phyloP scores from a whole-genome alignment of 345 rosid genomes.

The Ricinus communis region DNA sequence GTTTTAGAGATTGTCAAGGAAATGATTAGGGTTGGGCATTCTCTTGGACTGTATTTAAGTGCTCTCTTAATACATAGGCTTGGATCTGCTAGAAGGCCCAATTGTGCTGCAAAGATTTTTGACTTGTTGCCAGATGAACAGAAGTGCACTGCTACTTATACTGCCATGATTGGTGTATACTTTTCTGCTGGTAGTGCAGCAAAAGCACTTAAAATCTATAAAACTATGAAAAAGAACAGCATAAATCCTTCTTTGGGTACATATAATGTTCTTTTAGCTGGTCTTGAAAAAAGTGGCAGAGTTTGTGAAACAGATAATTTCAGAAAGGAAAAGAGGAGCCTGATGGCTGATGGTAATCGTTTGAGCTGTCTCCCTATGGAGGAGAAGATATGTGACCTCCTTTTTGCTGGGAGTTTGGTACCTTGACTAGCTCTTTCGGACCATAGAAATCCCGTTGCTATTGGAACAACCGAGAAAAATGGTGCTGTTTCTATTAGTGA shows the following conservation, averaged over 20 bases:
- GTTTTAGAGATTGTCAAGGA: slow-evolving; percentile 48
- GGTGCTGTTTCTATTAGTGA: too few species aligned
- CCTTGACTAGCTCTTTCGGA: too few species aligned
- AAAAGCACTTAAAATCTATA: slow-evolving; percentile 60
- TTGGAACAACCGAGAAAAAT: too few species aligned
- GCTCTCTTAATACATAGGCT: slow-evolving; percentile 62
- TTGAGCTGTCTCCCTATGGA: slow-evolving; percentile 33
- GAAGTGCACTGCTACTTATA: slow-evolving; percentile 62
- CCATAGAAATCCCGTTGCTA: too few species aligned
- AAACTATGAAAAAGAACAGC: slow-evolving; percentile 54
- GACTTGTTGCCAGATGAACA: slow-evolving; percentile 56
- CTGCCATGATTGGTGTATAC: slow-evolving; percentile 65
- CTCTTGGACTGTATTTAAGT: slow-evolving; percentile 55
- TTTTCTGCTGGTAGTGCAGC: slow-evolving; percentile 72
- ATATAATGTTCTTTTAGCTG: slow-evolving; percentile 59
- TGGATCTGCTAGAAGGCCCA: slow-evolving; percentile 75
- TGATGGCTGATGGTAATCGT: slow-evolving; percentile 32
- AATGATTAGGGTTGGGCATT: slow-evolving; percentile 58
- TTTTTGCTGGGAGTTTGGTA: slow-evolving; percentile 41
- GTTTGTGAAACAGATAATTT: slow-evolving; percentile 40
- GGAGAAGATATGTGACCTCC: slow-evolving; percentile 71
- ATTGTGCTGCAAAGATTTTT: slow-evolving; percentile 59
- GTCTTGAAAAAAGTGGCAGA: slow-evolving; percentile 61
- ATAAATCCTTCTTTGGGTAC: slow-evolving; percentile 65
- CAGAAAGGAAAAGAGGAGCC: slow-evolving; percentile 62